Evolutionary conservation across 2,329 filamentous ascomycete genomes (phyloP).

Genomic region (Chalaropsis thielavioides): DNA sequence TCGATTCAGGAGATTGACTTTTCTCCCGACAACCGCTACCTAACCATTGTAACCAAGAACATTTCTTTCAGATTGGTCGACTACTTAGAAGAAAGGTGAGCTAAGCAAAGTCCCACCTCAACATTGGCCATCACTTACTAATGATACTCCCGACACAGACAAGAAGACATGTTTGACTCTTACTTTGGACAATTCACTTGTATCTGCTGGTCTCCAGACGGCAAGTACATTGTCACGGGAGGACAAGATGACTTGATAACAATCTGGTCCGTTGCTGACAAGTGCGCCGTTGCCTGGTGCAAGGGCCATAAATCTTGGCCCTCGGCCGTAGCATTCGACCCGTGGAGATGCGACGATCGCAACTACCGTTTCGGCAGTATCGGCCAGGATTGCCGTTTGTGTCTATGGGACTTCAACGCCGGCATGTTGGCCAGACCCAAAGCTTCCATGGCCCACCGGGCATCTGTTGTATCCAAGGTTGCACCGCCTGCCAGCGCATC

Average conservation of each 20-base stretch:
- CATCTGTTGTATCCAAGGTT: constrained; percentile 33
- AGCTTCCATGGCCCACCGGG: constrained; percentile 49
- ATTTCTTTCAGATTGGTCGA: constrained; percentile 82
- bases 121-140: neutral
- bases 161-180: constrained; percentile 74
- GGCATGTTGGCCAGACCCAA: constrained; percentile 91
- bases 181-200: constrained; percentile 91
- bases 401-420: constrained; percentile 95
- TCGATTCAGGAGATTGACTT: constrained; percentile 85
- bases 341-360: constrained; percentile 88
- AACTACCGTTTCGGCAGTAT: constrained; percentile 95
- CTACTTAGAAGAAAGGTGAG: constrained; percentile 76
- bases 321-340: constrained; percentile 82
- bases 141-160: constrained; percentile 32
- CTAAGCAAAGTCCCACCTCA: constrained; percentile 12
- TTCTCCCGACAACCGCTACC: constrained; percentile 71
- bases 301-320: constrained; percentile 96
- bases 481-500: constrained; percentile 28
- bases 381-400: constrained; percentile 77
- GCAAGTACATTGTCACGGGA: constrained; percentile 86
- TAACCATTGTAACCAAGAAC: constrained; percentile 85
- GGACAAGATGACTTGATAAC: constrained; percentile 93
- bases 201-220: constrained; percentile 95
- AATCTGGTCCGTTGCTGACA: constrained; percentile 83
- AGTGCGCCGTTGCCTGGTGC: constrained; percentile 74